A percentile compares a stretch with the other conserved stretches of the same genome.
Conservation (phyloP, 495 filamentous ascomycete species). For the Neurospora sp. region DNA sequence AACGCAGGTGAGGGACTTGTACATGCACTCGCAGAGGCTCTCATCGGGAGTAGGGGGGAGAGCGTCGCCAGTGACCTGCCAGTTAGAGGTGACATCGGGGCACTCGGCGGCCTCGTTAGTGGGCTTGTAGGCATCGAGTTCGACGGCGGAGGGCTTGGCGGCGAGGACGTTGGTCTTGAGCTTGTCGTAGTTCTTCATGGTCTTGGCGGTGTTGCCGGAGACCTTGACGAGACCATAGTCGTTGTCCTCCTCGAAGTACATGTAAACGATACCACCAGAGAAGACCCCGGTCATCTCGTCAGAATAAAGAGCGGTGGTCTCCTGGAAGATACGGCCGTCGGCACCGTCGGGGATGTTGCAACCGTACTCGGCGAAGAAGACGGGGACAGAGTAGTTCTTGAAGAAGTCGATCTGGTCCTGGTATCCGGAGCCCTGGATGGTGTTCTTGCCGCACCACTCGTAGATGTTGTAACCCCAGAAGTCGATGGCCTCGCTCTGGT, state of each 20-base stretch:
- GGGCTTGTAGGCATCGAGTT: slow-evolving; percentile 59
- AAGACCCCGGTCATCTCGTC: slow-evolving; percentile 71
- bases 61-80: slow-evolving; percentile 53
- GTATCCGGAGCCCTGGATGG: slow-evolving; percentile 64
- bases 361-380: slow-evolving; percentile 97
- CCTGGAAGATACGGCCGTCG: slow-evolving; percentile 67
- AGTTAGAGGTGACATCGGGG: slow-evolving; percentile 52
- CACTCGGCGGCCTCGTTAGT: slow-evolving; percentile 70
- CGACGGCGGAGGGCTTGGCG: slow-evolving; percentile 54
- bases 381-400: slow-evolving; percentile 74
- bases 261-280: slow-evolving; percentile 94
- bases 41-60: slow-evolving; percentile 76
- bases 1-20: slow-evolving; percentile 57
- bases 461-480: slow-evolving; percentile 99
- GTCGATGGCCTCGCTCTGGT: slow-evolving; percentile 57
- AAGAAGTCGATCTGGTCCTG: slow-evolving; percentile 73
- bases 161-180: slow-evolving; percentile 61
- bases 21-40: slow-evolving; percentile 75
- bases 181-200: slow-evolving; percentile 61
- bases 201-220: slow-evolving; percentile 44
- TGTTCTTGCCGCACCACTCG: slow-evolving; percentile 86
- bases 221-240: slow-evolving; percentile 74
- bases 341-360: slow-evolving; percentile 60
- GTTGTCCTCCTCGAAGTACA: slow-evolving; percentile 91
- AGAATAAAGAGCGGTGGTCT: slow-evolving; percentile 77